Percentiles rank a stretch among this genome's conserved stretches.
phyloP scores from a whole-genome alignment of 495 filamentous ascomycete genomes.

The Penicillium verhagenii region DNA sequence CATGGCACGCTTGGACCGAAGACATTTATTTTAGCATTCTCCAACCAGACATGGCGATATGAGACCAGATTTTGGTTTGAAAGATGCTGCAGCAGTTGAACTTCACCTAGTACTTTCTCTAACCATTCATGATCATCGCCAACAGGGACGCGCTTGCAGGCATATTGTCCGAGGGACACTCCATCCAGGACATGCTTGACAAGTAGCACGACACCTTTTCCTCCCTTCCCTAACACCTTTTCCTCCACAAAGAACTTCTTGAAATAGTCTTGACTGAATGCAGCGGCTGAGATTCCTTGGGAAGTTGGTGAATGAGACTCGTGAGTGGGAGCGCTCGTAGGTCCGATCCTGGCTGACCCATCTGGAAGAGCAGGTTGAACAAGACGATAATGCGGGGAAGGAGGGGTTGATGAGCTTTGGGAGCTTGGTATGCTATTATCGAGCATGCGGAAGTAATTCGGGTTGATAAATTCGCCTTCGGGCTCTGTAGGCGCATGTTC shows the following conservation, averaged over 20 bases:
- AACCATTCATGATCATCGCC: conserved; percentile 95
- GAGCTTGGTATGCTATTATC: conserved; percentile 58
- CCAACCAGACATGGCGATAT: conserved; percentile 95
- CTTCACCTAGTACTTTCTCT: conserved; percentile 89
- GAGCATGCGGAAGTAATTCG: conserved; percentile 93
- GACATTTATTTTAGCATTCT: conserved; percentile 75
- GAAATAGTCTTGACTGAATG: conserved; percentile 92
- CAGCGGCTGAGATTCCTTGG: conserved; percentile 74
- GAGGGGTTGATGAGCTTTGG: conserved; percentile 43
- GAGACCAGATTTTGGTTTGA: conserved; percentile 95
- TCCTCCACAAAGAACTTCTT: conserved; percentile 88
- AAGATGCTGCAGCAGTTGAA: conserved; percentile 85
- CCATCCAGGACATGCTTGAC: conserved; percentile 89
- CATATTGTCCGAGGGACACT: conserved; percentile 84
- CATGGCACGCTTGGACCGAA: conserved; percentile 93
- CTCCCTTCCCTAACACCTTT: conserved; percentile 78
- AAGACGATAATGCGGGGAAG: conserved; percentile 53
- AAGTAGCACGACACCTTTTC: conserved; percentile 90
- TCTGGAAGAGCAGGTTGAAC: conserved; percentile 46
- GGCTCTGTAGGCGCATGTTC: conserved; percentile 30
- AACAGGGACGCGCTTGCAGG: conserved; percentile 95
- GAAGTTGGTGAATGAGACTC: conserved; percentile 47
- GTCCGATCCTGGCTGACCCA: conserved; percentile 34
- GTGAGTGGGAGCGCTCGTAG: conserved; percentile 42
- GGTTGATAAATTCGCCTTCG: conserved; percentile 74